A percentile compares a stretch with the other conserved stretches of the same genome.
Conservation (phyloP, 1,284 basidiomycete genomes). For the Rhodotorula sp. region DNA sequence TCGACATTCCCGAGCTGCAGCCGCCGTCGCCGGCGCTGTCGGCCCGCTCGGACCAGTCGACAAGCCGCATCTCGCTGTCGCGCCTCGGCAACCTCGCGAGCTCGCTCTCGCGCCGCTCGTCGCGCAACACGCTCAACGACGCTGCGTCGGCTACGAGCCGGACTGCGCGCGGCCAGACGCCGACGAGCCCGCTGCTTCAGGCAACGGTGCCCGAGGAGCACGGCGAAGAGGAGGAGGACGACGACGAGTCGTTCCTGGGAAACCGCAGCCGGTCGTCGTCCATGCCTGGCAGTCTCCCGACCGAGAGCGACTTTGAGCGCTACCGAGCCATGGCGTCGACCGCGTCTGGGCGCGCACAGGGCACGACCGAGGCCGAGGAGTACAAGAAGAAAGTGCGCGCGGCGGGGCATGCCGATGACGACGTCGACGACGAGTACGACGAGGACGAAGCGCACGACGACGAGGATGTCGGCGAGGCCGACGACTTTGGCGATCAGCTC, state of each 20-base stretch:
- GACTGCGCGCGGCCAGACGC: constrained; percentile 17
- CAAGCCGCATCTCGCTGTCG: constrained; percentile 37
- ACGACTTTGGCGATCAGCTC: constrained; percentile 42
- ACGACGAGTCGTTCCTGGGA: constrained; percentile 15
- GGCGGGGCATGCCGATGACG: no score
- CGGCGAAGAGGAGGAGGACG: constrained; percentile 29
- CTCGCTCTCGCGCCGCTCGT: constrained; percentile 35
- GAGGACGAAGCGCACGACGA: constrained; percentile 32
- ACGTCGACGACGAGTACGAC: constrained; percentile 6
- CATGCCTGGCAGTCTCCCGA: constrained; percentile 47
- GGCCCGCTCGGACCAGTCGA: constrained; percentile 71
- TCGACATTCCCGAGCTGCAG: constrained; percentile 81
- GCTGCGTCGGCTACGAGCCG: constrained; percentile 2
- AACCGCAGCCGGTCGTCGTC: constrained; percentile 35
- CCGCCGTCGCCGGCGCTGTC: constrained; percentile 70
- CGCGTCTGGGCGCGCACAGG: constrained; percentile 11
- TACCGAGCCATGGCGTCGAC: constrained; percentile 22
- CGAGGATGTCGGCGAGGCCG: constrained; percentile 35
- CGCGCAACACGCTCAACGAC: constrained; percentile 31
- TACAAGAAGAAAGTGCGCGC: constrained; percentile 34
- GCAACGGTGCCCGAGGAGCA: constrained; percentile 35
- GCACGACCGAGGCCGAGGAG: constrained; percentile 38
- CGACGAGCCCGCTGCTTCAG: constrained; percentile 31
- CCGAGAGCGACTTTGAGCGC: constrained; percentile 43
- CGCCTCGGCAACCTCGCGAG: constrained; percentile 42